Base-by-base conservation (phyloP, 2,329 filamentous ascomycete species). In the Botrytis medusae region DNA sequence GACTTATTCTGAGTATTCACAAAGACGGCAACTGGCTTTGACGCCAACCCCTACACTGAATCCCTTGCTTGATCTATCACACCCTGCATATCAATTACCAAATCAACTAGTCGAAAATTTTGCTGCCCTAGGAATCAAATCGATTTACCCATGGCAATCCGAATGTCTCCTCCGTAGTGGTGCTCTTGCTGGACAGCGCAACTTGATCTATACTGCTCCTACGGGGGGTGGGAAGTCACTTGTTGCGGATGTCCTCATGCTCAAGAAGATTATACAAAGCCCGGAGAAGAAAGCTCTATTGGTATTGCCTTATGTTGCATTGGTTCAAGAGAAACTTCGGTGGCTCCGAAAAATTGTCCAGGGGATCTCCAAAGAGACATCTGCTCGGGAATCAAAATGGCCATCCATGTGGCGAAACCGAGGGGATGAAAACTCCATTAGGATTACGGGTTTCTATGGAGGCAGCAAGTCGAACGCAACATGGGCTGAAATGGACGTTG, bases 101-200 rank as follows among this genome's bases (percentile, higher is more conserved):
- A 76, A 82, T 0, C 81, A 84, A 37, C 83, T 94, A 57, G 87
- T 92, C 4, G 82, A 84, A 29, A 94, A 94, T 78, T 87, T 94
- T 78, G 85, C 85, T 65, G 82, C 84, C 0, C 84, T 92, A 57
- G 92, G 92, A n/a, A 91, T 95, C 72, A 87, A 85, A 59, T 87
- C 87, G 76, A 94, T 94, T 74, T 94, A 94, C 77, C 90, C 91
- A 2, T 95, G 92, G 92, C 92, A 94, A 81, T 91, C 91, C 69
- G 89, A 90, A 73, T 95, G 92, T 78, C 84, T 95, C 12, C 84
- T 91, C 71, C 89, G 89, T 0, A 89, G 88, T 5, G 91, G 91
- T 0, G 84, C 94, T 29, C 83, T 95, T 20, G 81, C 84, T 9
- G 92, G 92, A 25, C 84, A 88, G 69, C 88, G 86, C 75, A 94